Evolutionary conservation across 2,329 filamentous ascomycete species (phyloP), one percentile per base, ranked within the genome.

Genomic region (Didymellaceae sp.): DNA sequence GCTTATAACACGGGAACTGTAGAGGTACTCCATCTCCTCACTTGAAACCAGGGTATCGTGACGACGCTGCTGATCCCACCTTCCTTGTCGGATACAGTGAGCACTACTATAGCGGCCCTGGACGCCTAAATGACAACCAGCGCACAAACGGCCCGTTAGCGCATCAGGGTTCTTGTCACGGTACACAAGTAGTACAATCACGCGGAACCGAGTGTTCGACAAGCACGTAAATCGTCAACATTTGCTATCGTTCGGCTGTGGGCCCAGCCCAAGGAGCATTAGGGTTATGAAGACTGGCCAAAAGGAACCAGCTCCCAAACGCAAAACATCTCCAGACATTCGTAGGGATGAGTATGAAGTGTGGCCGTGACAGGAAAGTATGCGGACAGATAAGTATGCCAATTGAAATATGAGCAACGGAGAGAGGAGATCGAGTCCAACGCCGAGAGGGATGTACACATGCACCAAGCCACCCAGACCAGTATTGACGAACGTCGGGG

Each of bases 181-280:
- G 22, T 25, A 25, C 22, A 25, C 10, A 10, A 6, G 10, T 25
- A 10, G 10, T 6, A 25, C 6, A 25, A 25, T 18, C 32, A 20
- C 18, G 20, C 18, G 20, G 24, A 25, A 16, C 26, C 11, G 10
- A 38, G 14, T 8, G 13, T 10, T 22, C 14, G 4, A 16, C 5
- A 18, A 38, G 18, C 34, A 44, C 17, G 11, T 25, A 22, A 40
- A 39, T 45, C 48, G 25, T 52, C 37, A 26, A 37, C 33, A 50
- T 45, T 51, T 10, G 42, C 41, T 52, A 42, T 45, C 42, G 14
- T 51, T 18, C n/a, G 37, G 35, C 6, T 16, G 34, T 21, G 48
- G 48, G 48, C 48, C 31, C 48, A 52, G 48, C 48, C 48, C 42
- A 22, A 41, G 47, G 48, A 52, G 49, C 43, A 52, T 52, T 52